Evolutionary conservation across 139 green algal species (phyloP), one percentile per base, ranked within the genome.

Genomic region (Coelastrella sp.): DNA sequence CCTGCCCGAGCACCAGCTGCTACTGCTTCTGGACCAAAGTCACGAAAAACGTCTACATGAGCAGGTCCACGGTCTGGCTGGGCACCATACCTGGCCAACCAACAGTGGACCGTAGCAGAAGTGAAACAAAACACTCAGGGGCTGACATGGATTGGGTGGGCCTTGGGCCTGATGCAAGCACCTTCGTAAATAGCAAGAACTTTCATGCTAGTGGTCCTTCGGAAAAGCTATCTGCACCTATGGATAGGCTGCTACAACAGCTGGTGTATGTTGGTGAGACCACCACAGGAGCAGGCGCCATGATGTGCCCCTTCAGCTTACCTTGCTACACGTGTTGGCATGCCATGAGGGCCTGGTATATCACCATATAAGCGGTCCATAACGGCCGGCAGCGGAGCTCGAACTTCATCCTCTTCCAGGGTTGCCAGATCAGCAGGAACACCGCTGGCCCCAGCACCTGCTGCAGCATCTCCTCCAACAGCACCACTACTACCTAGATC

Each of bases 361-460:
- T 96, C 93, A 3, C 92, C 95, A 84, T 97, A 97, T 24, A 97
- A 89, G 0, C 94, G 84, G 22, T 97, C 96, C 3, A 91, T 59
- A 27, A 91, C 92, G 14, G 79, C 83, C 27, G 95, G 92, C 15
- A 96, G 75, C 0, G 95, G 93, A 0, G 95, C 95, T 10, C 94
- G 85, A 9, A 81, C 49, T 22, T 90, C 57, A 56, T 91, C 86
- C 74, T 88, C 78, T 22, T 92, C 80, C 20, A 25, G 14, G 9
- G 92, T 70, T 6, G 76, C 78, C 24, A 93, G 78, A 75, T 93
- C 82, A 12, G 84, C 58, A 49, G 63, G 9, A 7, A 27, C 27
- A 7, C 58, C 78, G 8, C 22, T 63, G 7, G 58, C 73, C 4
- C 56, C 76, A 14, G 10, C 35, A 15, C 15, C 82, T 73, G 24